phyloP scores from a whole-genome alignment of 768 basidiomycete genomes.

The Podaxis carcinomalis region DNA sequence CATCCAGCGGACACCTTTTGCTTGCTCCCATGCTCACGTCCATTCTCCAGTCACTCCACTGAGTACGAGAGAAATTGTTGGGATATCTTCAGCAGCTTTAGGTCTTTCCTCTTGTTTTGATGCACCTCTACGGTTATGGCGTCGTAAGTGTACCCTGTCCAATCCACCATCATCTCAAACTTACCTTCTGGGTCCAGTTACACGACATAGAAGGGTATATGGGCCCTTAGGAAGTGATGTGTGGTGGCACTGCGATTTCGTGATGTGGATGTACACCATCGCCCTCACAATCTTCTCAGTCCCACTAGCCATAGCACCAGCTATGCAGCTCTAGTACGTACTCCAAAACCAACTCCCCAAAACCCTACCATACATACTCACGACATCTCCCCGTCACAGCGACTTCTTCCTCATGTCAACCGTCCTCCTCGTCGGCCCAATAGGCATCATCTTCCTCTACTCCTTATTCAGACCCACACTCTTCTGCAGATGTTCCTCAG shows the following conservation, averaged over 20 bases:
- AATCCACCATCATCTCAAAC: not conserved
- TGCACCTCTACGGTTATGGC: conserved; percentile 24
- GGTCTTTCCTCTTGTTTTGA: conserved; percentile 29
- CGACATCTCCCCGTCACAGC: conserved; percentile 10
- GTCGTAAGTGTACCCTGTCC: conserved; percentile 16
- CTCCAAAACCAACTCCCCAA: not conserved
- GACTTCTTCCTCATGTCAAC: conserved; percentile 29
- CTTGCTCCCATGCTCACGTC: not conserved
- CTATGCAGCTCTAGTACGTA: conserved; percentile 21
- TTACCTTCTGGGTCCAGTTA: conserved; percentile 13
- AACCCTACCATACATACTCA: not conserved
- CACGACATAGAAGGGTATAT: conserved; percentile 17
- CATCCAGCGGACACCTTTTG: not conserved
- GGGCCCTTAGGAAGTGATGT: conserved; percentile 24
- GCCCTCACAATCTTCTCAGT: conserved; percentile 25
- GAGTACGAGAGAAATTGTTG: conserved; percentile 21
- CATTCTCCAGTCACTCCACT: conserved; percentile 18
- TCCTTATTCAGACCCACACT: conserved; percentile 22
- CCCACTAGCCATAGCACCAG: conserved; percentile 25
- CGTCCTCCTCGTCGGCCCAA: conserved; percentile 25
- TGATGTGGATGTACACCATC: conserved; percentile 27
- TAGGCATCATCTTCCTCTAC: conserved; percentile 23
- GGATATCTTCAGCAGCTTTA: conserved; percentile 24
- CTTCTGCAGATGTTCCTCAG: conserved; percentile 25
- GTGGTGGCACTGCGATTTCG: conserved; percentile 29